phyloP scores from a whole-genome alignment of 306 rosid genomes.

The Fragaria vesca region DNA sequence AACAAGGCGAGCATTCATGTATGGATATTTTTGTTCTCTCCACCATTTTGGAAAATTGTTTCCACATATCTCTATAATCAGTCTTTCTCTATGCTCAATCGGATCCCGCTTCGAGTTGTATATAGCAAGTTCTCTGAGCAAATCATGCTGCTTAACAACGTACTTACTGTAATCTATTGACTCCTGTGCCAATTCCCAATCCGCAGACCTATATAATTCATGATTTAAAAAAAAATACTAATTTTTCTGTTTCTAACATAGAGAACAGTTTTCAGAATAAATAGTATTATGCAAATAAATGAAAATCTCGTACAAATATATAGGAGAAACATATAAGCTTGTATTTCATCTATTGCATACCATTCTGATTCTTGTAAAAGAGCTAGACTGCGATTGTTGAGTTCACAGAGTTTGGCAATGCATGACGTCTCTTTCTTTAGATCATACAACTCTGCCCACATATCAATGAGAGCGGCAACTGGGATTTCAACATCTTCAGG shows the following conservation, averaged over 20 bases:
- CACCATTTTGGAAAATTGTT: conserved; percentile 59
- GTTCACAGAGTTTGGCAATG: no score
- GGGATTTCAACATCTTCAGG: conserved; percentile 57
- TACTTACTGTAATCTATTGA: conserved; percentile 15
- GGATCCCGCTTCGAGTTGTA: conserved; percentile 28
- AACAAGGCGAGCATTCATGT: conserved; percentile 6
- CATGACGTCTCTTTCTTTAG: no score
- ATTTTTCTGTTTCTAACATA: no score
- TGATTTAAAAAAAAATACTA: no score
- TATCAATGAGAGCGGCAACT: conserved; percentile 52
- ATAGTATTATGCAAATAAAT: no score
- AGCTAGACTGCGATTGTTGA: neutral
- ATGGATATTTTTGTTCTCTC: conserved; percentile 25
- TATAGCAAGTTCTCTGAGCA: conserved; percentile 52
- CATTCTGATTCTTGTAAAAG: no score
- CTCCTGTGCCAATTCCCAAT: no score
- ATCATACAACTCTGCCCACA: neutral
- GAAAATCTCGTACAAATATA: no score
- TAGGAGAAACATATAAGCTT: no score
- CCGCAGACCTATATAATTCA: no score
- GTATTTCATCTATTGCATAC: no score
- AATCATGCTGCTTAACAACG: conserved; percentile 40
- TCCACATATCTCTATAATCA: conserved; percentile 36
- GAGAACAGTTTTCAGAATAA: no score
- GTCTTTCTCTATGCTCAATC: conserved; percentile 31